Percentiles rank a stretch among this genome's conserved stretches.
phyloP scores from a whole-genome alignment of 345 rosid species.

The Sonneratia alba region DNA sequence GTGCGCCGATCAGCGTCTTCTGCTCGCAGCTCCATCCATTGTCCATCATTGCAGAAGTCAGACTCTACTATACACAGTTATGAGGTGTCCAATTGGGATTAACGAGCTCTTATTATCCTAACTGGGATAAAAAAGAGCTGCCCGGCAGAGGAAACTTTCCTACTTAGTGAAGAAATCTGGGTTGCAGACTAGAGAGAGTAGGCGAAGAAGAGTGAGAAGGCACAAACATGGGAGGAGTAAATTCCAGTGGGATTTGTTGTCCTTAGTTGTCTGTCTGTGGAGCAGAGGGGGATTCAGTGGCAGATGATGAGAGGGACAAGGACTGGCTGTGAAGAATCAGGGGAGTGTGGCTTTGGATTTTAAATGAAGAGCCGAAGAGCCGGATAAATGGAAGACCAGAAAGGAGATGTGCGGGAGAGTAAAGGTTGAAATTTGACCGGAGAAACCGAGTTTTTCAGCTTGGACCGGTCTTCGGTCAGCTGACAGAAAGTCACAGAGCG shows the following conservation, averaged over 20 bases:
- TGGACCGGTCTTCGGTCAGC: conserved; percentile 62
- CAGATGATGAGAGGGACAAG: neutral
- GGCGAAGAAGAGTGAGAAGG: conserved; percentile 5
- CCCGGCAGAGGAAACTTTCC: neutral
- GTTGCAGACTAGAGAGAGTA: neutral
- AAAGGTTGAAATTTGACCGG: conserved; percentile 34
- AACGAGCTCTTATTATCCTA: neutral
- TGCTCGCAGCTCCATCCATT: conserved; percentile 31
- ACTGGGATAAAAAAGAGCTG: neutral
- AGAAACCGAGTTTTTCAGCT: conserved; percentile 69
- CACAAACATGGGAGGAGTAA: conserved; percentile 6
- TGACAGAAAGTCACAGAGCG: neutral
- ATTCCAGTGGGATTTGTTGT: neutral
- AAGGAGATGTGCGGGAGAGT: conserved; percentile 9
- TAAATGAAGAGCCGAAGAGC: conserved; percentile 5
- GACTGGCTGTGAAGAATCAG: conserved; percentile 9
- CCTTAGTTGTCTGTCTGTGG: neutral
- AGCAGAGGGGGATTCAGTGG: neutral
- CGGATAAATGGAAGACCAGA: conserved; percentile 5
- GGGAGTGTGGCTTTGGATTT: conserved; percentile 9
- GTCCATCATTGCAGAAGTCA: conserved; percentile 15
- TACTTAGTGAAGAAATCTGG: neutral
- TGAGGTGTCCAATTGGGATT: neutral
- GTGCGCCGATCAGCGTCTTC: conserved; percentile 41
- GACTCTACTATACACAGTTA: too few species aligned